Evolutionary conservation across 192 early-diverging fungal genomes (phyloP), one percentile per base, ranked within the genome.

Genomic region (Coemansia javaensis): DNA sequence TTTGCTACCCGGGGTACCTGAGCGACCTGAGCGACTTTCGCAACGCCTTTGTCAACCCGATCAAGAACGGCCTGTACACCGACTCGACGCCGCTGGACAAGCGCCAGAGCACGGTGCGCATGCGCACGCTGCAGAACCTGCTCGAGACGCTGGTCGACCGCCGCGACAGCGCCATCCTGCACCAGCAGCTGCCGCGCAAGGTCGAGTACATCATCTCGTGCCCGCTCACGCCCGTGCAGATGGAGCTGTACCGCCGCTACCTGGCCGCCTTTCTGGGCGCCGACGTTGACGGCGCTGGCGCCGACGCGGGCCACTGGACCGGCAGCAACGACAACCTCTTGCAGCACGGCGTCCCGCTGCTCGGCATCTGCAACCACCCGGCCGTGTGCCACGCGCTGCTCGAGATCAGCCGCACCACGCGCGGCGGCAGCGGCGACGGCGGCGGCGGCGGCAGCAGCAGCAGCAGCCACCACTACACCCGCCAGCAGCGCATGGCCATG

Each of bases 201-300:
- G 64, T 53, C 18, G 91, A 94, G 46, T 87, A 77, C 49, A 53
- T 84, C 5, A 79, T 94, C 10, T 60, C 66, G n/a, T 83, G 82
- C 41, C 72, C 65, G 45, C 61, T 90, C 21, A 79, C 80, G 8
- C 33, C 32, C 0, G 20, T 80, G 34, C 90, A 94, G 48, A 45
- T 53, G 18, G 27, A 45, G 12, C 31, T 85, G 32, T 91, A 91
- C 54, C 44, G 25, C 14, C 81, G 76, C 47, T 53, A 61, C 14
- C 33, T 74, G 21, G 44, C 28, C 7, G 8, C 18, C 15, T 39
- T 53, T 18, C 13, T 45, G 4, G 47, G 54, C 3, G 39, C 51
- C 18, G 25, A 27, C 7, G 7, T 27, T 3, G 25, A 27, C 4
- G 53, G 16, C 0, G 8, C 35, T 0, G 40, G 28, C 30, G 25